Conservation (phyloP, 768 basidiomycete genomes). For the Macrolepiota albuminosa region DNA sequence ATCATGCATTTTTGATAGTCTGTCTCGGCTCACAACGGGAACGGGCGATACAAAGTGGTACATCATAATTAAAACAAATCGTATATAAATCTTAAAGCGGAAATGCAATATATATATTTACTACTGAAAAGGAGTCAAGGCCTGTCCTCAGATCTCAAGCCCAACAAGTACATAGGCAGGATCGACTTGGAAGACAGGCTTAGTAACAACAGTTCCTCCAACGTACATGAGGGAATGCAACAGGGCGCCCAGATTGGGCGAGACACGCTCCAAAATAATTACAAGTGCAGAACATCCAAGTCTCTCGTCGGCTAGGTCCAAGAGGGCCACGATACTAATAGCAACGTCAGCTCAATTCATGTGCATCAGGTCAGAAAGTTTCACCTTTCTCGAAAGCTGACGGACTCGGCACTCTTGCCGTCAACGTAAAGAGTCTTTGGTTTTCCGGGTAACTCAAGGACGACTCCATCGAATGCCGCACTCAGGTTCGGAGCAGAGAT, state of each 20-base stretch:
- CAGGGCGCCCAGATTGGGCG: slow-evolving; percentile 64
- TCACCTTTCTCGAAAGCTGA: slow-evolving; percentile 82
- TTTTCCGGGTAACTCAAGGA: slow-evolving; percentile 66
- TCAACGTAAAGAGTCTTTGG: slow-evolving; percentile 81
- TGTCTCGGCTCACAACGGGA: neutral
- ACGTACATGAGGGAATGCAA: slow-evolving; percentile 93
- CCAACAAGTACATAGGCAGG: slow-evolving; percentile 81
- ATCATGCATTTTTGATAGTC: slow-evolving; percentile 1
- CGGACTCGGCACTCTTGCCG: slow-evolving; percentile 74
- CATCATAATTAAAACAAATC: neutral
- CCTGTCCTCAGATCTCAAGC: slow-evolving; percentile 57
- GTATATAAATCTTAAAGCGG: no score
- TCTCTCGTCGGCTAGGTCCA: slow-evolving; percentile 85
- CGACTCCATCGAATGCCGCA: slow-evolving; percentile 70
- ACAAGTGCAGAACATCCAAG: slow-evolving; percentile 74
- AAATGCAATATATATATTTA: neutral
- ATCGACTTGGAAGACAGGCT: slow-evolving; percentile 71
- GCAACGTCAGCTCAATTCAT: slow-evolving; percentile 8
- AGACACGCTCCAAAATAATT: slow-evolving; percentile 74
- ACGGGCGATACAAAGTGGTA: neutral
- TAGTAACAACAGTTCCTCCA: slow-evolving; percentile 80
- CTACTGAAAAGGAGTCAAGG: neutral
- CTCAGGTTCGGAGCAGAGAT: slow-evolving; percentile 69
- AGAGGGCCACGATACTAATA: slow-evolving; percentile 72
- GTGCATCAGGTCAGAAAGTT: slow-evolving; percentile 9